Conservation (phyloP, 441 rosid genomes). For the Syzygium syzygioides region DNA sequence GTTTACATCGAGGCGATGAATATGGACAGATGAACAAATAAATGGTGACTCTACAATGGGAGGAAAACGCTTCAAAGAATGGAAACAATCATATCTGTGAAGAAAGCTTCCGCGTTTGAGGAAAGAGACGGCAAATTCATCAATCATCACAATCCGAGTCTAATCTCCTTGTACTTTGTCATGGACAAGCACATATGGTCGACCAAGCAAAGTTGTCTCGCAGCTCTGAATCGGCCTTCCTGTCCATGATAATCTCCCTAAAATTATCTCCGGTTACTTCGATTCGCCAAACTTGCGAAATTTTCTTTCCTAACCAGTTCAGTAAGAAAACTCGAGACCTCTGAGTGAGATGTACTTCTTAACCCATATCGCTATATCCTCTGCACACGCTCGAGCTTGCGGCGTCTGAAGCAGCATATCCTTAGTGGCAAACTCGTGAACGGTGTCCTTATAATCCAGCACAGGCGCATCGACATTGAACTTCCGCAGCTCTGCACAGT, state of each 20-base stretch:
- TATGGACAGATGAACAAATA: neutral
- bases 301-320: slow-evolving; percentile 3
- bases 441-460: slow-evolving; percentile 84
- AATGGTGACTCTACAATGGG: neutral
- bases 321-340: slow-evolving; percentile 89
- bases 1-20: neutral
- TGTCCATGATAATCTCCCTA: neutral
- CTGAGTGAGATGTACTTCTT: slow-evolving; percentile 81
- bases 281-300: neutral
- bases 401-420: slow-evolving; percentile 84
- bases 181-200: neutral
- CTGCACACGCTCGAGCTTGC: slow-evolving; percentile 85
- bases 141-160: neutral
- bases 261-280: neutral
- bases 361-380: slow-evolving; percentile 90
- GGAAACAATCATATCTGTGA: neutral
- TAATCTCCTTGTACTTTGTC: neutral
- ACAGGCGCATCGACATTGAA: slow-evolving; percentile 91
- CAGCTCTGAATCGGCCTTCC: neutral
- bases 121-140: neutral
- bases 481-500: slow-evolving; percentile 82
- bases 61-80: neutral
- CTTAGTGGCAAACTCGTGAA: slow-evolving; percentile 89
- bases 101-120: neutral
- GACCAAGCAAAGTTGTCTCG: neutral